Conservation (phyloP, 495 filamentous ascomycete genomes). For the Sordaria brevicollis region DNA sequence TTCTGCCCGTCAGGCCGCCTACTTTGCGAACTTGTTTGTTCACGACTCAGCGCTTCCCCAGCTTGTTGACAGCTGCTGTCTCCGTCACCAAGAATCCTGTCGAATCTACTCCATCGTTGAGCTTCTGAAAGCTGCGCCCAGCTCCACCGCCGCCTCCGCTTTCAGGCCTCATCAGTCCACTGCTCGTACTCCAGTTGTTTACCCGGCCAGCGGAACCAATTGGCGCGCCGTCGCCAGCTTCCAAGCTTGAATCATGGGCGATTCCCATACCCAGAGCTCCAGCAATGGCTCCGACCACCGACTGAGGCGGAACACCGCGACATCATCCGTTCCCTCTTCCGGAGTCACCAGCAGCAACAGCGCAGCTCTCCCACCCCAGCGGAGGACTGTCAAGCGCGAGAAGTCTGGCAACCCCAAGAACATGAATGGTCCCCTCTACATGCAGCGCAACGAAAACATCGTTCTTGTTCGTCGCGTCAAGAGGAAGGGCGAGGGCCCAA, state of each 20-base stretch:
- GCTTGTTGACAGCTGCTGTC: not conserved
- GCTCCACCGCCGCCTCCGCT: not conserved
- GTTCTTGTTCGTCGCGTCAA: constrained; percentile 36
- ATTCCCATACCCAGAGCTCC: not conserved
- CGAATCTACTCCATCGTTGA: not conserved
- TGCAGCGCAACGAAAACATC: constrained; percentile 33
- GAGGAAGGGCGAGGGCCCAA: constrained; percentile 34
- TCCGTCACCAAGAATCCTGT: not conserved
- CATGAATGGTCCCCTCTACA: constrained; percentile 40
- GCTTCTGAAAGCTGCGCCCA: not conserved
- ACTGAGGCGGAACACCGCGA: not conserved
- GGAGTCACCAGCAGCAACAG: constrained; percentile 1
- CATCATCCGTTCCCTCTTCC: not conserved
- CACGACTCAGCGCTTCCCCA: not conserved
- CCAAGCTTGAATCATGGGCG: constrained; percentile 3
- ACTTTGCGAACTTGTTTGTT: not conserved
- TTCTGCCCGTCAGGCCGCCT: not conserved
- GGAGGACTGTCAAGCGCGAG: constrained; percentile 15
- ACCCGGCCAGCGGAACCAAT: not conserved
- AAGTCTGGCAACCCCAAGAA: constrained; percentile 22
- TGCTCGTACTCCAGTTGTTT: not conserved
- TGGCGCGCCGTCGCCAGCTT: not conserved
- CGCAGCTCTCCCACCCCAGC: constrained; percentile 4
- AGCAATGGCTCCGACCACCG: constrained; percentile 1
- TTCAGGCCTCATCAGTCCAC: not conserved